Conservation (phyloP, 2,329 filamentous ascomycete species). For the Penicillium aurantiogriseum region DNA sequence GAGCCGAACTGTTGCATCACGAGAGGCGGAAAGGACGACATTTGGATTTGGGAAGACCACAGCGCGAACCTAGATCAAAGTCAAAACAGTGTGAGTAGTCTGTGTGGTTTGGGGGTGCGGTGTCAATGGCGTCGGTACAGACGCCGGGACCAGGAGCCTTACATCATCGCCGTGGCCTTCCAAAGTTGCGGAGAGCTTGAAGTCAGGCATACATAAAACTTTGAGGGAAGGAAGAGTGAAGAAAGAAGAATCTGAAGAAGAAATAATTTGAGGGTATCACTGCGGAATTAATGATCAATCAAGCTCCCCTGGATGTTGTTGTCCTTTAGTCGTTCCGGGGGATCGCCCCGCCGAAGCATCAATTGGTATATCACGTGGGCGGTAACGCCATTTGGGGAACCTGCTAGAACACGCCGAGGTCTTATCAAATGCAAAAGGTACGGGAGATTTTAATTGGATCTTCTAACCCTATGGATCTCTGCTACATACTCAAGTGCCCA, state of each 20-base stretch:
- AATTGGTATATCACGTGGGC: constrained; percentile 32
- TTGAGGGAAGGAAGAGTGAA: background rate
- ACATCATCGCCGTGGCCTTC: constrained; percentile 92
- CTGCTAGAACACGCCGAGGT: constrained; percentile 24
- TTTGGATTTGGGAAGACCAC: constrained; percentile 74
- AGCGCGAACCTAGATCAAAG: constrained; percentile 69
- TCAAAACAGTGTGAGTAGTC: constrained; percentile 62
- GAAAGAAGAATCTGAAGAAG: background rate
- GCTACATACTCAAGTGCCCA: background rate
- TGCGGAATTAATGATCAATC: constrained; percentile 10
- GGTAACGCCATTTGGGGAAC: constrained; percentile 27
- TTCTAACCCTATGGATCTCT: background rate
- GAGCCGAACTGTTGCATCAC: constrained; percentile 83
- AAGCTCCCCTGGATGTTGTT: constrained; percentile 20
- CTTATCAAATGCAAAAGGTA: background rate
- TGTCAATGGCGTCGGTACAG: constrained; percentile 17
- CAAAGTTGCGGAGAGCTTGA: constrained; percentile 89
- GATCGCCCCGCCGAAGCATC: constrained; percentile 26
- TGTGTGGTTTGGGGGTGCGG: constrained; percentile 13
- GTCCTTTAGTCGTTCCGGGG: constrained; percentile 28
- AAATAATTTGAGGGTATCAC: constrained; percentile 4
- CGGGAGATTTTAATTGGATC: background rate
- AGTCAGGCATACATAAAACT: constrained; percentile 66
- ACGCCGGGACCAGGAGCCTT: constrained; percentile 38
- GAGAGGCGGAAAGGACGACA: constrained; percentile 77